A percentile compares a stretch with the other conserved stretches of the same genome.
Evolutionary conservation across 2,329 filamentous ascomycete species (phyloP).

Genomic region (Xylariaceae sp.): DNA sequence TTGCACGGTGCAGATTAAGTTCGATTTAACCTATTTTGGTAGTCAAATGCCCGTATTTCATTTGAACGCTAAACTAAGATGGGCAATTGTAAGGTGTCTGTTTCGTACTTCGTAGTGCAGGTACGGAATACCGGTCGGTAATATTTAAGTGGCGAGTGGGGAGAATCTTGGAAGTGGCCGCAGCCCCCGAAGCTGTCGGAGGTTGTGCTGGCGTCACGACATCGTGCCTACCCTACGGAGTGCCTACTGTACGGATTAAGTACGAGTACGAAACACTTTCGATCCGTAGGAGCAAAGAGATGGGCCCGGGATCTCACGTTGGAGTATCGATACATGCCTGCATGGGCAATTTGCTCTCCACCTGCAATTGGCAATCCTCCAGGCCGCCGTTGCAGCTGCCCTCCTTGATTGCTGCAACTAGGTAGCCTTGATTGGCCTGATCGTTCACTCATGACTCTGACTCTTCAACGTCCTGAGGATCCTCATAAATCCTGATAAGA

Average conservation of each 20-base stretch:
- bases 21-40: not conserved
- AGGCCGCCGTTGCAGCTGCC: not conserved
- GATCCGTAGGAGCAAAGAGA: too few species aligned
- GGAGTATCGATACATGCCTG: not conserved
- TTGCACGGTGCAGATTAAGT: not conserved
- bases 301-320: not conserved
- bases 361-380: too few species aligned
- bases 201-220: not conserved
- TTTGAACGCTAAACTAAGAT: too few species aligned
- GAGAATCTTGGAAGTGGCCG: too few species aligned
- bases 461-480: constrained; percentile 10
- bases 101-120: too few species aligned
- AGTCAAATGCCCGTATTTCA: not conserved
- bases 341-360: not conserved
- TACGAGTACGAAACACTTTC: too few species aligned
- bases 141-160: too few species aligned
- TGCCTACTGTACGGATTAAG: too few species aligned
- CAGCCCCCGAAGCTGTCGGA: not conserved
- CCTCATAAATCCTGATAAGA: not conserved
- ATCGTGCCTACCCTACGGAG: too few species aligned
- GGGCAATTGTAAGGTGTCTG: too few species aligned
- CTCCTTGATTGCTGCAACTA: not conserved
- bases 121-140: too few species aligned
- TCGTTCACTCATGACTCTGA: constrained; percentile 18
- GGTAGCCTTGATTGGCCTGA: constrained; percentile 13